phyloP scores from a whole-genome alignment of 2,329 filamentous ascomycete genomes.

The Neofusicoccum ribis region DNA sequence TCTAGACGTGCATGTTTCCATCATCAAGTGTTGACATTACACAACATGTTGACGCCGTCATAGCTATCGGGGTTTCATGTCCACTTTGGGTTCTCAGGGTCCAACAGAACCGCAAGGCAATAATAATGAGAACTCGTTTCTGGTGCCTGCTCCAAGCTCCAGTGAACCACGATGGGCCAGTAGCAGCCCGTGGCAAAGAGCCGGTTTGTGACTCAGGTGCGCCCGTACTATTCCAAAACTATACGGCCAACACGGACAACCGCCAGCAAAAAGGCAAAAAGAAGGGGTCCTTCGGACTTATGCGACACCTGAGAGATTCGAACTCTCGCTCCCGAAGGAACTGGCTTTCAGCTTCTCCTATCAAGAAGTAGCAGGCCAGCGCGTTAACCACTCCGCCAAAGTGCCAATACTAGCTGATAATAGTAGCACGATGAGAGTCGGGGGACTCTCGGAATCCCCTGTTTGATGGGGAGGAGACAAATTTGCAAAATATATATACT shows the following conservation, averaged over 20 bases:
- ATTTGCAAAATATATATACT: background rate
- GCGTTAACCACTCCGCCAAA: constrained; percentile 24
- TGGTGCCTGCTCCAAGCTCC: too few species aligned
- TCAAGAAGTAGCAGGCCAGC: constrained; percentile 22
- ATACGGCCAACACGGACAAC: too few species aligned
- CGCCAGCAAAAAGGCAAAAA: background rate
- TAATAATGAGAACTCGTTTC: too few species aligned
- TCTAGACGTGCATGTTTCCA: background rate
- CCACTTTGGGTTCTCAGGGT: too few species aligned
- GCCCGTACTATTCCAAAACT: too few species aligned
- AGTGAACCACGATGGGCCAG: too few species aligned
- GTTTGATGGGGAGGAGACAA: background rate
- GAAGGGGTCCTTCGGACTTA: background rate
- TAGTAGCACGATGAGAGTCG: background rate
- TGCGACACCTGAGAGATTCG: constrained; percentile 25
- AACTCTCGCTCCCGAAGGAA: constrained; percentile 27
- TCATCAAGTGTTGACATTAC: too few species aligned
- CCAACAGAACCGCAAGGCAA: too few species aligned
- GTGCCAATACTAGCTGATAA: background rate
- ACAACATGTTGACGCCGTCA: too few species aligned
- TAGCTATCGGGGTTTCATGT: too few species aligned
- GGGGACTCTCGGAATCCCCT: background rate
- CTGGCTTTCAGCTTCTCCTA: constrained; percentile 17
- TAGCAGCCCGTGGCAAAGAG: too few species aligned
- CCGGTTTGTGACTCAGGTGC: too few species aligned